Percentiles rank a stretch among this genome's conserved stretches.
Conservation (phyloP, 495 filamentous ascomycete species). For the Neurospora sp. region DNA sequence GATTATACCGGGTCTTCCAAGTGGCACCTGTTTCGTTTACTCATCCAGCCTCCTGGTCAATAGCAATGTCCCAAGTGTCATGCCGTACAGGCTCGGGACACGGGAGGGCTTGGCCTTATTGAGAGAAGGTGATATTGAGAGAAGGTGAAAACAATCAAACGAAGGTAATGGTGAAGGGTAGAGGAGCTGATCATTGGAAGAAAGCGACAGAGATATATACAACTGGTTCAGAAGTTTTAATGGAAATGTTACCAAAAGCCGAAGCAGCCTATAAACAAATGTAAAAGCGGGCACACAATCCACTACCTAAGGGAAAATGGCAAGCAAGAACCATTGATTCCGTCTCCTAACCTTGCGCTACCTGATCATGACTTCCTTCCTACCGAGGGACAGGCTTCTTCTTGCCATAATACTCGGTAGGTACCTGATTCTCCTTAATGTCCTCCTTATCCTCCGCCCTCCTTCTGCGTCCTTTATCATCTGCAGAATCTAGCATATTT, state of each 20-base stretch:
- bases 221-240: neutral
- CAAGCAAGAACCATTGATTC: neutral
- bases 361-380: neutral
- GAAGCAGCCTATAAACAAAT: neutral
- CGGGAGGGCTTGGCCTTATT: neutral
- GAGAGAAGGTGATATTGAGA: neutral
- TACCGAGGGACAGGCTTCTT: neutral
- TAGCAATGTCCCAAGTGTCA: neutral
- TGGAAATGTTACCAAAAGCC: neutral
- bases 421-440: neutral
- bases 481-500: neutral
- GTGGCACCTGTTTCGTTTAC: neutral
- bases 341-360: neutral
- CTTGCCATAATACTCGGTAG: neutral
- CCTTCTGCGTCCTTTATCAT: neutral
- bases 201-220: neutral
- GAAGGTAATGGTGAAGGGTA: neutral
- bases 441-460: neutral
- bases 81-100: neutral
- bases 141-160: neutral
- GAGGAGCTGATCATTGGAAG: neutral
- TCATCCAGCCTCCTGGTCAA: neutral
- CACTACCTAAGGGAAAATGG: neutral
- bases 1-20: neutral
- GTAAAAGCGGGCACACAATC: neutral